phyloP scores from a whole-genome alignment of 2,329 filamentous ascomycete species.

The Chaetomiaceae sp. region DNA sequence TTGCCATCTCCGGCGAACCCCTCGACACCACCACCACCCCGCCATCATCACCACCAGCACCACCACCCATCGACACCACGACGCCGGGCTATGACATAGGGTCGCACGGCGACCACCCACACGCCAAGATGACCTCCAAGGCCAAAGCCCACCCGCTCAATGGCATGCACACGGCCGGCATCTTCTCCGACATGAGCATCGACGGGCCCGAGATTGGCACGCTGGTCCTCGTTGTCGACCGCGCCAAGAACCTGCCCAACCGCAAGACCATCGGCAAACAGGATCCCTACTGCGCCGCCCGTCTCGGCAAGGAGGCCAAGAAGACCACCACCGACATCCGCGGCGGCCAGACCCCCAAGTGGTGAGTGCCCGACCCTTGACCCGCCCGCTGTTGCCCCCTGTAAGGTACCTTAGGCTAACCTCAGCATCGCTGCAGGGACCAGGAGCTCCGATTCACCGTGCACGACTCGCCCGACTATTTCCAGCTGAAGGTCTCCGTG shows the following conservation, averaged over 20 bases:
- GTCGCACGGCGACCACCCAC: conserved; percentile 5
- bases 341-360: conserved; percentile 91
- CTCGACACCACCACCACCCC: background rate
- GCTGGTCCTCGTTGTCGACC: conserved; percentile 83
- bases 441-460: conserved; percentile 94
- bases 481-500: conserved; percentile 87
- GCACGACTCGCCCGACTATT: conserved; percentile 94
- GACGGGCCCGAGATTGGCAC: conserved; percentile 93
- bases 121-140: conserved; percentile 44
- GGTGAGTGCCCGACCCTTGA: conserved; percentile 52
- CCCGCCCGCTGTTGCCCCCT: background rate
- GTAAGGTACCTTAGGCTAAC: no score
- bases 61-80: no score
- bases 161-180: conserved; percentile 77
- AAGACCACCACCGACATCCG: conserved; percentile 92
- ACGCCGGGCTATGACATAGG: conserved; percentile 14
- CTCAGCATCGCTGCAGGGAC: conserved; percentile 57
- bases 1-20: background rate
- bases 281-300: conserved; percentile 91
- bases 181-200: conserved; percentile 88
- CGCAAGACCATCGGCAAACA: conserved; percentile 97
- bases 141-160: conserved; percentile 50
- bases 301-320: conserved; percentile 92
- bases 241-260: conserved; percentile 95
- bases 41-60: no score